Evolutionary conservation across 495 filamentous ascomycete species (phyloP).

Genomic region (Pseudotulostoma volvatum): DNA sequence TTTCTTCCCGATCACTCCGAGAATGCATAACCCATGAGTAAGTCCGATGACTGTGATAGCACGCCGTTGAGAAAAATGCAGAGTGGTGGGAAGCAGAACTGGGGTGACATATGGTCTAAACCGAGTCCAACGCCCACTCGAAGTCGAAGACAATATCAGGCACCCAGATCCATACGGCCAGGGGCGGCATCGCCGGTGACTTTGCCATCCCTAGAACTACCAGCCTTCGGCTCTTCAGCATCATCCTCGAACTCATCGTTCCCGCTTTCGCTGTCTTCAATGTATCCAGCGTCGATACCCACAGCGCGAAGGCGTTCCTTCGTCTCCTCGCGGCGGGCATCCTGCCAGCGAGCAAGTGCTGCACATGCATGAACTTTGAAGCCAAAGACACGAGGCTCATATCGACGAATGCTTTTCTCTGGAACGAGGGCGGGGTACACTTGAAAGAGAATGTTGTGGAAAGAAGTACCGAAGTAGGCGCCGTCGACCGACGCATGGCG

Average conservation of each 20-base stretch:
- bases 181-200: conserved; percentile 26
- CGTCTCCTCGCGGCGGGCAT: conserved; percentile 61
- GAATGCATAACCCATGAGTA: no score
- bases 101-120: conserved; percentile 2
- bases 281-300: conserved; percentile 39
- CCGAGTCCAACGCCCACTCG: no score
- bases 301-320: conserved; percentile 42
- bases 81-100: no score
- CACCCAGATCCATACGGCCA: conserved; percentile 29
- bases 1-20: no score
- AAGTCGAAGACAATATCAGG: no score
- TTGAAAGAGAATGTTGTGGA: conserved; percentile 98
- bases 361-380: conserved; percentile 89
- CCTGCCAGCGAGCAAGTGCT: conserved; percentile 82
- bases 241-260: conserved; percentile 29
- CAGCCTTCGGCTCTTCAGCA: conserved; percentile 22
- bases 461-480: conserved; percentile 93
- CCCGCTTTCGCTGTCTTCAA: conserved; percentile 37
- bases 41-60: no score
- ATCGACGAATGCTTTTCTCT: conserved; percentile 66
- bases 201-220: conserved; percentile 15
- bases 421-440: conserved; percentile 85
- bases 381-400: conserved; percentile 78
- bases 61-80: no score
- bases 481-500: conserved; percentile 91